Evolutionary conservation across 345 rosid genomes (phyloP).

Genomic region (Sapria himalayana): DNA sequence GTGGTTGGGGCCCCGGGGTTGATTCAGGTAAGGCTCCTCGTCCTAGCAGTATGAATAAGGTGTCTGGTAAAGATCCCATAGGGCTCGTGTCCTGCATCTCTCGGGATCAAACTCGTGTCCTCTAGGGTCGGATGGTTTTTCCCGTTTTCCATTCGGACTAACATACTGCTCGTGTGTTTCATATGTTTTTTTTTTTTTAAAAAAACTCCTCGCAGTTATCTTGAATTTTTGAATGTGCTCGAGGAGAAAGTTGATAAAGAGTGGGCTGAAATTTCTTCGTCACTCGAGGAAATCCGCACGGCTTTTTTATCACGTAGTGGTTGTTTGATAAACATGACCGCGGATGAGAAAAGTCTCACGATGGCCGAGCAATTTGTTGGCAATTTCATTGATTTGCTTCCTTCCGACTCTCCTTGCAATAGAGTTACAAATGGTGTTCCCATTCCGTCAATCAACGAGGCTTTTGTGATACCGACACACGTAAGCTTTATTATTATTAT

Average conservation of each 20-base stretch:
- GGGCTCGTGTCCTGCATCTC: too few species aligned
- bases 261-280: slow-evolving; percentile 72
- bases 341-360: slow-evolving; percentile 52
- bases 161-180: too few species aligned
- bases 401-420: slow-evolving; percentile 27
- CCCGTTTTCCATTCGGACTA: too few species aligned
- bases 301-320: slow-evolving; percentile 57
- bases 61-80: too few species aligned
- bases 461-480: slow-evolving; percentile 88
- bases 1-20: too few species aligned
- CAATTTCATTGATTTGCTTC: slow-evolving; percentile 78
- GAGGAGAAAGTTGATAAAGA: slow-evolving; percentile 76
- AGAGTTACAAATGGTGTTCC: slow-evolving; percentile 33
- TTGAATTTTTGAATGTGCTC: slow-evolving; percentile 58
- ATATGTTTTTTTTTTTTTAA: too few species aligned
- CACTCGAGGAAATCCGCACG: slow-evolving; percentile 70
- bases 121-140: too few species aligned
- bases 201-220: slow-evolving; percentile 54
- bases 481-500: slow-evolving; percentile 17
- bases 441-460: slow-evolving; percentile 57
- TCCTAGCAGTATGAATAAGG: too few species aligned
- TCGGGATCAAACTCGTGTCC: too few species aligned
- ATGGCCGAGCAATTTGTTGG: slow-evolving; percentile 36
- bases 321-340: slow-evolving; percentile 75
- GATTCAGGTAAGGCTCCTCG: too few species aligned